Evolutionary conservation across 805 yeast species (phyloP).

Genomic region (Jamesozyma piceae): DNA sequence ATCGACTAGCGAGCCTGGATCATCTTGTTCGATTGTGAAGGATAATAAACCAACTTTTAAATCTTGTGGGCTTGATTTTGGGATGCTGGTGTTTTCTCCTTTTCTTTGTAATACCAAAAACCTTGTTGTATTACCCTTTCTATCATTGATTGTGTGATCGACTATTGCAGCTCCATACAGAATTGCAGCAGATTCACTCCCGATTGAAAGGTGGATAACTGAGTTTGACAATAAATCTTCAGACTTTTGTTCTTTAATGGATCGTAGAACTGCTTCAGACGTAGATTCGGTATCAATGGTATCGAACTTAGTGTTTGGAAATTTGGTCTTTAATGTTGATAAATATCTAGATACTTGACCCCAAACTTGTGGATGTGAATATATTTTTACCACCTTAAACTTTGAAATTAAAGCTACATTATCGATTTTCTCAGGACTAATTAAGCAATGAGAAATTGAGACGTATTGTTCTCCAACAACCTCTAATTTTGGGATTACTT

Average conservation of each 20-base stretch:
- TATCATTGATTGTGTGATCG: conserved; percentile 56
- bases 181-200: conserved; percentile 57
- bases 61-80: neutral
- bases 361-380: conserved; percentile 98
- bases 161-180: conserved; percentile 50
- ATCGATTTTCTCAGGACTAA: conserved; percentile 33
- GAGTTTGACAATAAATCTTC: conserved; percentile 26
- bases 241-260: conserved; percentile 24
- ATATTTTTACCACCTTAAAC: conserved; percentile 44
- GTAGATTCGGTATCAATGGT: conserved; percentile 69
- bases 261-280: conserved; percentile 70
- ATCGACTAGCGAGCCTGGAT: conserved; percentile 66
- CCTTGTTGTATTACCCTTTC: conserved; percentile 70
- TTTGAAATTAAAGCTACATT: neutral
- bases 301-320: conserved; percentile 31
- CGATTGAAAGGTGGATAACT: conserved; percentile 56
- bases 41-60: conserved; percentile 44
- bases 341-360: conserved; percentile 71
- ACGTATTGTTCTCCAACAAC: conserved; percentile 77
- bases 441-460: conserved; percentile 66
- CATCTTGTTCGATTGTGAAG: conserved; percentile 54
- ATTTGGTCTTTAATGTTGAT: conserved; percentile 25
- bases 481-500: conserved; percentile 33
- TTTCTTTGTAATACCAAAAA: conserved; percentile 57
- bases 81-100: conserved; percentile 3